Conservation (phyloP, 331 rosid genomes). For the Stylosanthes scabra region DNA sequence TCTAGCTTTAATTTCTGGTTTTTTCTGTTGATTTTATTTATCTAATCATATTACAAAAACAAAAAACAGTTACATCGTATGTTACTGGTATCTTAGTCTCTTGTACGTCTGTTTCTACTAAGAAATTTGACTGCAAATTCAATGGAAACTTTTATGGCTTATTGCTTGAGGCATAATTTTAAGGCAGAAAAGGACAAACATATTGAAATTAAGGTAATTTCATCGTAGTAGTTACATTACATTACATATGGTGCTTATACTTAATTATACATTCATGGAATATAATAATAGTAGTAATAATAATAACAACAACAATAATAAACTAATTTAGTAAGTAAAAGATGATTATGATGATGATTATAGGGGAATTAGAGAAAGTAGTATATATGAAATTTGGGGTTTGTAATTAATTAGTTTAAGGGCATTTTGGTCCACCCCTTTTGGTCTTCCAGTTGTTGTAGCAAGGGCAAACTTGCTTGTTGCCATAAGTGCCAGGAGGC, state of each 20-base stretch:
- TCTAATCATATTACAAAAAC: too few species aligned
- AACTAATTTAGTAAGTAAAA: too few species aligned
- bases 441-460: conserved; percentile 88
- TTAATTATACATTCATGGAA: neutral
- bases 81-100: conserved; percentile 20
- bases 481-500: conserved; percentile 81
- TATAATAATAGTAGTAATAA: neutral
- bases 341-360: too few species aligned
- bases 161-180: neutral
- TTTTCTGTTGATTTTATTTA: too few species aligned
- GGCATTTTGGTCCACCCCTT: conserved; percentile 91
- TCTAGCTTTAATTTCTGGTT: too few species aligned
- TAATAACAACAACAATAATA: too few species aligned
- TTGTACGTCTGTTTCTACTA: conserved; percentile 6
- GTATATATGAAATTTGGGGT: too few species aligned
- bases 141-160: neutral
- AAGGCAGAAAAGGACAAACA: conserved; percentile 22
- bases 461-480: conserved; percentile 83
- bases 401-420: conserved; percentile 38
- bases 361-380: too few species aligned
- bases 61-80: too few species aligned
- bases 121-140: conserved; percentile 29
- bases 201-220: conserved; percentile 9
- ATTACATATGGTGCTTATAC: neutral
- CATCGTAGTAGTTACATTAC: neutral